Base-by-base conservation (phyloP, 306 rosid genomes). In the Ormosia emarginata region DNA sequence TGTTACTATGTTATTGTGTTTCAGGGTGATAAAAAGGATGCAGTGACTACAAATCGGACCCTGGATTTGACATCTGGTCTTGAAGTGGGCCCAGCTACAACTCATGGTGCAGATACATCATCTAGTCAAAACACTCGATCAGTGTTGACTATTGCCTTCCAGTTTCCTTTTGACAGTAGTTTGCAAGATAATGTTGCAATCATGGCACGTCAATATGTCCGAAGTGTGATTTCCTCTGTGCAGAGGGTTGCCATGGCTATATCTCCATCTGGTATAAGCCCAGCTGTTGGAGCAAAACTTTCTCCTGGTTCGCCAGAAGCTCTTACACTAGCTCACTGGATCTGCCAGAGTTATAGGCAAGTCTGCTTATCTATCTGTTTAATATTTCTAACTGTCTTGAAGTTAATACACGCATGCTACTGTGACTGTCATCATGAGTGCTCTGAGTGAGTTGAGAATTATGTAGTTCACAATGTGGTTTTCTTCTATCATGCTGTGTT, bases 211-310 rank as follows among this genome's bases (percentile, higher is more conserved):
- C 98, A 96, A 75, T 96, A 96, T 12, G 94, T 96, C 15, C 94
- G 94, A 0, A 90, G 92, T 29, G 97, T 96, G 67, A 92, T 96
- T 68, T 84, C 99, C 67, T 91, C 99, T 0, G 99, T 96, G 55
- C 98, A 96, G 85, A 88, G 97, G 90, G 97, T 96, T 86, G 99
- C 98, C 13, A 85, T 88, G 92, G 99, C 98, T 52, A 92, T 96
- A 85, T 92, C 98, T 64, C 97, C 98, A 12, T 86, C 97, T 4
- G 98, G 97, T 41, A 66, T 91, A 37, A 88, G 78, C 67, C 88
- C 97, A 6, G 15, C 88, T 7, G 75, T 86, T 6, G 97, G 93
- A 30, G 85, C 98, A 62, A 93, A 89, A 85, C 86, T 92, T 11
- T 85, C 92, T 75, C 91, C 95, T 40, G 90, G 94, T 74, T 93